These are phyloP conservation scores for Fusarium globosum DNA, from an alignment of 2,329 filamentous ascomycete species.

Conservation along the genomic window DNA sequence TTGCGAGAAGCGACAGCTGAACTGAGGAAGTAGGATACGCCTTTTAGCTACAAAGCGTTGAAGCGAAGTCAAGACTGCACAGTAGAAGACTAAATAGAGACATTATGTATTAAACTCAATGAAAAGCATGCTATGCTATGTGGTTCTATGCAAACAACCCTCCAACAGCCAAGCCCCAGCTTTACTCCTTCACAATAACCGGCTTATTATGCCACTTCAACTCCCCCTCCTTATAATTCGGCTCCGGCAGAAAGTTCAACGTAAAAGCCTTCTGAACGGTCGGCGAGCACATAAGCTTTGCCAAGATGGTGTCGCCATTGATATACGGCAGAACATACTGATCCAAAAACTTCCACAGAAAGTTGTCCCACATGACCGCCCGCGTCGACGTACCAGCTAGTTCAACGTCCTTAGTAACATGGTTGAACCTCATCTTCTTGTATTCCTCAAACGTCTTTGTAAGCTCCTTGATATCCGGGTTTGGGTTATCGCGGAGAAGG, in stretches of 20 bases:
- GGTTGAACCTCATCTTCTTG: neutral
- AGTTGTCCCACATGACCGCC: slow-evolving; percentile 29
- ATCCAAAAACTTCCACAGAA: slow-evolving; percentile 20
- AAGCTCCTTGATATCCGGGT: neutral
- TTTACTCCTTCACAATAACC: neutral
- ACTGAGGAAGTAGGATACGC: neutral
- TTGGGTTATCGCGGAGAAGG: neutral
- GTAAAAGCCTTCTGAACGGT: slow-evolving; percentile 23
- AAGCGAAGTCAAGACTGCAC: rapidly evolving
- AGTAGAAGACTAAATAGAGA: rapidly evolving
- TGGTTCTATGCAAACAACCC: neutral
- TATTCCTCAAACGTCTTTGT: slow-evolving; percentile 17
- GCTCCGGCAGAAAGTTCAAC: slow-evolving; percentile 28
- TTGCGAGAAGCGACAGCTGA: slow-evolving; percentile 11
- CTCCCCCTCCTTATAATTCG: slow-evolving; percentile 11
- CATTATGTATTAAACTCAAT: neutral
- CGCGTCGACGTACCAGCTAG: slow-evolving; percentile 21
- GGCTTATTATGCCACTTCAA: slow-evolving; percentile 30
- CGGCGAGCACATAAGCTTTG: slow-evolving; percentile 28
- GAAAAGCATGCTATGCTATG: neutral
- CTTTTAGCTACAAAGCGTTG: rapidly evolving
- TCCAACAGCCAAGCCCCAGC: rapidly evolving
- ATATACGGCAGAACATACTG: slow-evolving; percentile 27
- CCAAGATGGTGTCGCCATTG: slow-evolving; percentile 25
- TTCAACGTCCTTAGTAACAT: slow-evolving; percentile 15